These are phyloP conservation scores for Neurospora tetraspora DNA, from an alignment of 495 filamentous ascomycete genomes.

Conservation along the genomic window DNA sequence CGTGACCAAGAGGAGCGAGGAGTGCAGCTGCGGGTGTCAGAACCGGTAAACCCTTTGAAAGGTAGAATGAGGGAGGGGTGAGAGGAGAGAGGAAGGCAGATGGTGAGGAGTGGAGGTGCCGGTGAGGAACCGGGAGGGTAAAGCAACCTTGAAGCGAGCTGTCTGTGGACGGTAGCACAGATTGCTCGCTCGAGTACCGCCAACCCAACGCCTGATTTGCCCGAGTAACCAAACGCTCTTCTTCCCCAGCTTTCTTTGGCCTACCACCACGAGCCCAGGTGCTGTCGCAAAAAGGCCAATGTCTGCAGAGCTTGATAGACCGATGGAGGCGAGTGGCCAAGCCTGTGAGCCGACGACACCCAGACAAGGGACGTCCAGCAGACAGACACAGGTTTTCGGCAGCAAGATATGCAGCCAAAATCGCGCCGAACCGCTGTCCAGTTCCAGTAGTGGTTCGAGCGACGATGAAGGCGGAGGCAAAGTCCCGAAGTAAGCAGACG, in stretches of 20 bases:
- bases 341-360: neutral
- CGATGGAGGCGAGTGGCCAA: neutral
- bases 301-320: neutral
- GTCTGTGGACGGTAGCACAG: conserved; percentile 6
- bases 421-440: neutral
- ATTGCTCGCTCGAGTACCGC: conserved; percentile 13
- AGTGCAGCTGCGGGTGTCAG: conserved; percentile 19
- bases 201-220: conserved; percentile 6
- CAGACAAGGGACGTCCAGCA: neutral
- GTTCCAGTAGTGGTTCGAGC: neutral
- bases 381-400: neutral
- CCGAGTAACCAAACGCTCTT: neutral
- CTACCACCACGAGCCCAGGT: neutral
- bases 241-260: neutral
- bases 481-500: neutral
- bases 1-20: conserved; percentile 26
- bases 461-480: neutral
- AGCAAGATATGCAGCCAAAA: neutral
- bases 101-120: conserved; percentile 4
- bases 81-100: conserved; percentile 4
- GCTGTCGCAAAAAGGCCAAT: neutral
- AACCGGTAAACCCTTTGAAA: conserved; percentile 14
- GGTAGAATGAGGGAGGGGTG: conserved; percentile 9
- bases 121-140: conserved; percentile 5
- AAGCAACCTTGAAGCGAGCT: conserved; percentile 3